Percentiles rank a stretch among this genome's conserved stretches.
Conservation (phyloP, 805 yeast species). For the Hanseniaspora lachancei region DNA sequence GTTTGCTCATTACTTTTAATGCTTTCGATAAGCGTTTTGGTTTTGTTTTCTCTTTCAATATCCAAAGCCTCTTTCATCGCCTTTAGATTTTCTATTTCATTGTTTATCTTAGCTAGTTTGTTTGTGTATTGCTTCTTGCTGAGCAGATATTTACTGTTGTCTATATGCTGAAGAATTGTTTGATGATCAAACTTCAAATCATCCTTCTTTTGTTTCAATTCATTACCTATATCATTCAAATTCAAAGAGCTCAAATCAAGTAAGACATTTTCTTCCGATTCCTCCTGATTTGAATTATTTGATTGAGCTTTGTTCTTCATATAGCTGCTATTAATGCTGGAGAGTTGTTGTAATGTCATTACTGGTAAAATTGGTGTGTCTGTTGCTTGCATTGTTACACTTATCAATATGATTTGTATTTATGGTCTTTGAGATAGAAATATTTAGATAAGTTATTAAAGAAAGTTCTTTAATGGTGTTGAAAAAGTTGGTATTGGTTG, state of each 20-base stretch:
- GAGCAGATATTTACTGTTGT: background rate
- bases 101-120: background rate
- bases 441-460: background rate
- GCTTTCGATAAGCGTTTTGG: background rate
- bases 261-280: background rate
- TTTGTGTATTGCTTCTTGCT: background rate
- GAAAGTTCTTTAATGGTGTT: too few relatives aligned
- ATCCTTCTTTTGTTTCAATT: constrained; percentile 2
- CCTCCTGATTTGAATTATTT: background rate
- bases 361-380: constrained; percentile 10
- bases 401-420: too few relatives aligned
- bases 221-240: background rate
- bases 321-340: background rate
- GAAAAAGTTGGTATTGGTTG: too few relatives aligned
- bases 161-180: constrained; percentile 2
- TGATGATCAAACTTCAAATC: constrained; percentile 9
- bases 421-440: background rate
- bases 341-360: constrained; percentile 4
- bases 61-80: background rate
- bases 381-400: background rate
- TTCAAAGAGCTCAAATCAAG: constrained; percentile 2
- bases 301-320: background rate
- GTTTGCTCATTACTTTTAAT: background rate
- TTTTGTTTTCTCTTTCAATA: background rate
- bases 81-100: background rate